Evolutionary conservation across 495 filamentous ascomycete species (phyloP), one percentile per base, ranked within the genome.

Genomic region (Letharia lupina): DNA sequence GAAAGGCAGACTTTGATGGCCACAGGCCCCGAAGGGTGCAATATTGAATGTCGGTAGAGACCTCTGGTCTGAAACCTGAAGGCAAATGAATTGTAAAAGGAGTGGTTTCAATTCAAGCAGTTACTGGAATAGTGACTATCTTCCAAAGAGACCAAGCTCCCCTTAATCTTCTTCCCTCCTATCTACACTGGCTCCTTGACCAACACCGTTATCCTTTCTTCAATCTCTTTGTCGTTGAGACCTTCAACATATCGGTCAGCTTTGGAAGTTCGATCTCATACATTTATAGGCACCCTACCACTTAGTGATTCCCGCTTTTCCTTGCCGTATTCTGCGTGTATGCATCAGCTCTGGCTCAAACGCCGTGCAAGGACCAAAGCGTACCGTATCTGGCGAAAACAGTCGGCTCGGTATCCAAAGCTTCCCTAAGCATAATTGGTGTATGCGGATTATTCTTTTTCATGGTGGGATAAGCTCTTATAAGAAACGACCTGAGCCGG

Each of bases 381-480:
- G 70, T 77, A 96, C 93, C 93, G 73, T 93, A 98, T 87, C 94
- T 82, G 67, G 95, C 92, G 76, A 88, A 98, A 56, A 98, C 88
- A 72, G 84, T 87, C 52, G 94, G 93, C 73, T 89, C 77, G 52
- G 86, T 89, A 67, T 87, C 91, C 61, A 83, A 75, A 42, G 95
- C 94, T 78, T 98, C 95, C 69, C 94, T 89, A 61, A 98, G 84
- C 82, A 98, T 79, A 77, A 98, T 98, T 60, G 94, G 94, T 52
- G 85, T 96, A 76, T 91, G 79, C 13, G 94, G 94, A 79, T 98
- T 98, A 82, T 94, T 87, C 84, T 96, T 95, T 85, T 98, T 98
- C 93, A 98, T 98, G 70, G 90, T 93, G 9, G 94, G 95, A 78
- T 98, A 98, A 64, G 93, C 90, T 75, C 89, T 86, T 66, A 87